Percentiles rank a stretch among this genome's conserved stretches.
Conservation (phyloP, 2,329 filamentous ascomycete species). For the Fusarium sulawesiense region DNA sequence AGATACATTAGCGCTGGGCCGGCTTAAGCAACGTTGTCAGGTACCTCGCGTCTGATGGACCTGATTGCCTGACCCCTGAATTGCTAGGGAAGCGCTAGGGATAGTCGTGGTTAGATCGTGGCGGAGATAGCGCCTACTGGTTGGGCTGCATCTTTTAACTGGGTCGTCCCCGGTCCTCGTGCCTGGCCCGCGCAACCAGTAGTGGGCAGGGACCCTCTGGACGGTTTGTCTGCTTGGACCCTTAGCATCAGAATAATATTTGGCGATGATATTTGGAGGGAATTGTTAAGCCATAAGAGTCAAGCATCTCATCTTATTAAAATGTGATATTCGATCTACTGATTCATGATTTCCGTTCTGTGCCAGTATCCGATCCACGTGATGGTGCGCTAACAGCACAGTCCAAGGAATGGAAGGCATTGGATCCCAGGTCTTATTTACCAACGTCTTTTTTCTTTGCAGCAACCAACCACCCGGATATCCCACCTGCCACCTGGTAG, state of each 20-base stretch:
- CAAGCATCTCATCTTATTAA: slow-evolving; percentile 21
- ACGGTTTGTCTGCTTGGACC: slow-evolving; percentile 35
- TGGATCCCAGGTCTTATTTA: slow-evolving; percentile 13
- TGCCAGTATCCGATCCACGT: background rate
- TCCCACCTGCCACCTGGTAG: slow-evolving; percentile 5
- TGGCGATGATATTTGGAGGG: slow-evolving; percentile 1
- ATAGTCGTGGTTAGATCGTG: slow-evolving; percentile 9
- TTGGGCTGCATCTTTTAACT: slow-evolving; percentile 10
- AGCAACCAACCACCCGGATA: slow-evolving; percentile 19
- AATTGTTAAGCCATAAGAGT: background rate
- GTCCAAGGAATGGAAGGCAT: slow-evolving; percentile 1
- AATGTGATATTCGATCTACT: background rate
- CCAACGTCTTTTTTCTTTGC: background rate
- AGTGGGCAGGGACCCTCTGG: slow-evolving; percentile 34
- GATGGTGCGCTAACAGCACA: background rate
- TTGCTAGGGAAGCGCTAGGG: slow-evolving; percentile 15
- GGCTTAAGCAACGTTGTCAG: slow-evolving; percentile 28
- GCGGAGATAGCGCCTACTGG: slow-evolving; percentile 37
- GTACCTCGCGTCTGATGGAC: slow-evolving; percentile 33
- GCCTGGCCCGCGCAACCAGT: slow-evolving; percentile 40
- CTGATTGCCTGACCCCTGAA: slow-evolving; percentile 39
- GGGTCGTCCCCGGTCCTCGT: slow-evolving; percentile 27
- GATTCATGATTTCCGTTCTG: slow-evolving; percentile 8
- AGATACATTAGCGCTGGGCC: slow-evolving; percentile 38
- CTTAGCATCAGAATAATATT: slow-evolving; percentile 31